Base-by-base conservation (phyloP, 805 yeast genomes). In the Clavispora santaluciae region DNA sequence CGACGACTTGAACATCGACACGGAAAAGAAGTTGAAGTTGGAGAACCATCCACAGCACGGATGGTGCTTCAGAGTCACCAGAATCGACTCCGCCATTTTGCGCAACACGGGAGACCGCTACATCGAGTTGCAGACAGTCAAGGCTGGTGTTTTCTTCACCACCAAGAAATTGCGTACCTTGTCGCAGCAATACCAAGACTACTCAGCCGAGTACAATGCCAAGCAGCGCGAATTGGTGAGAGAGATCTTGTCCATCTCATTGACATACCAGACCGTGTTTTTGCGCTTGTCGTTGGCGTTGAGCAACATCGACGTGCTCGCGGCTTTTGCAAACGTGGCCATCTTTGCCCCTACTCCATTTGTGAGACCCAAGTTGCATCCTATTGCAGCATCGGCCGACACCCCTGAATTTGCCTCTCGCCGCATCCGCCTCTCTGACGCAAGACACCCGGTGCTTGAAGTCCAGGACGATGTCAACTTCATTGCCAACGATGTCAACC, bases 381-480 rank as follows among this genome's bases (percentile, higher is more conserved):
- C 79, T 4, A 63, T 83, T 38, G 70, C 75, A 29, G 56, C 55
- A 16, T 35, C 45, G 1, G 36, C 42, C 3, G 57, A 49, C 11
- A 44, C 55, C 8, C 51, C 47, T 5, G 60, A 54, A 22, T 60
- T 56, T 41, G 25, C 64, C 35, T 47, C 57, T 1, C 72, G 90
- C 42, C 66, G 61, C 25, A 70, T 86, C 4, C 58, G 71, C 8
- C 68, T 91, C 22, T 70, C 70, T 41, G 83, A 79, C n/a, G 87
- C 97, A 0, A 76, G 99, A 49, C 99, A 93, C 59, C 99, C 99
- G 6, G 88, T 95, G 48, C 70, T 93, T 54, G 99, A 93, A 61
- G 86, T 80, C 40, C 96, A 89, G 59, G 96, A 90, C 48, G 96
- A 87, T 46, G 69, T 90, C 39, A 74, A 78, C n/a, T 93, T 93